Percentiles rank a stretch among this genome's conserved stretches.
Conservation (phyloP, 2,329 filamentous ascomycete species). For the Onygenales sp. region DNA sequence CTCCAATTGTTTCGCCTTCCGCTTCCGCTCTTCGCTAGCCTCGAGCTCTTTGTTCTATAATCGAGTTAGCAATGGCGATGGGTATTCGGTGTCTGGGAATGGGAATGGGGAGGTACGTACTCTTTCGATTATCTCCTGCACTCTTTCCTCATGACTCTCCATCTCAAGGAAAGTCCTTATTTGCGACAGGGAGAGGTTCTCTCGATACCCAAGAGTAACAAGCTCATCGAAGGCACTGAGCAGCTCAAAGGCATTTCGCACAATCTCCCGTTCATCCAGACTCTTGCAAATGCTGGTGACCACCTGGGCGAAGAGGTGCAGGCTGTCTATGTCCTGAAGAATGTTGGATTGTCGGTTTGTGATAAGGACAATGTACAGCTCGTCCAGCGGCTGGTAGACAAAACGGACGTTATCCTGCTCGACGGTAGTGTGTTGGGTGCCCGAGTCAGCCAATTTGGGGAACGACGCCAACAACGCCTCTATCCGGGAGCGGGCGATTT, state of each 20-base stretch:
- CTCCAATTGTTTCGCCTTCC: slow-evolving; percentile 96
- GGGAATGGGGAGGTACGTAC: slow-evolving; percentile 46
- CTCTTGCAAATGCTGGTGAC: slow-evolving; percentile 94
- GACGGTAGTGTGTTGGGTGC: slow-evolving; percentile 94
- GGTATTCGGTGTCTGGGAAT: slow-evolving; percentile 14
- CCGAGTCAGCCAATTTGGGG: slow-evolving; percentile 90
- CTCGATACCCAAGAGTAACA: slow-evolving; percentile 87
- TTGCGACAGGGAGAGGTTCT: slow-evolving; percentile 91
- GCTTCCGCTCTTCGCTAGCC: slow-evolving; percentile 94
- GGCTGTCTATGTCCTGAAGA: slow-evolving; percentile 94
- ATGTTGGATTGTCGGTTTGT: slow-evolving; percentile 99
- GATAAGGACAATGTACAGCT: slow-evolving; percentile 99
- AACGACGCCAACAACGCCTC: slow-evolving; percentile 95
- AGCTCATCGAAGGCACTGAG: slow-evolving; percentile 96
- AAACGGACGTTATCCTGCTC: slow-evolving; percentile 99
- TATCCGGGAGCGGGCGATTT: slow-evolving; percentile 93
- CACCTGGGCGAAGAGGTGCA: slow-evolving; percentile 96
- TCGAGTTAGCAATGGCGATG: slow-evolving; percentile 16
- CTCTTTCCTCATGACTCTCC: slow-evolving; percentile 98
- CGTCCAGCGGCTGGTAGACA: slow-evolving; percentile 96
- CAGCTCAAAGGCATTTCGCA: slow-evolving; percentile 90
- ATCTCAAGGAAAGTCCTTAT: slow-evolving; percentile 99
- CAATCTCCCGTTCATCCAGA: slow-evolving; percentile 88
- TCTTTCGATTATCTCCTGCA: slow-evolving; percentile 93
- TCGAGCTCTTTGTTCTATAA: slow-evolving; percentile 92